Evolutionary conservation across 306 rosid genomes (phyloP).

Genomic region (Lathyrus tuberosus): DNA sequence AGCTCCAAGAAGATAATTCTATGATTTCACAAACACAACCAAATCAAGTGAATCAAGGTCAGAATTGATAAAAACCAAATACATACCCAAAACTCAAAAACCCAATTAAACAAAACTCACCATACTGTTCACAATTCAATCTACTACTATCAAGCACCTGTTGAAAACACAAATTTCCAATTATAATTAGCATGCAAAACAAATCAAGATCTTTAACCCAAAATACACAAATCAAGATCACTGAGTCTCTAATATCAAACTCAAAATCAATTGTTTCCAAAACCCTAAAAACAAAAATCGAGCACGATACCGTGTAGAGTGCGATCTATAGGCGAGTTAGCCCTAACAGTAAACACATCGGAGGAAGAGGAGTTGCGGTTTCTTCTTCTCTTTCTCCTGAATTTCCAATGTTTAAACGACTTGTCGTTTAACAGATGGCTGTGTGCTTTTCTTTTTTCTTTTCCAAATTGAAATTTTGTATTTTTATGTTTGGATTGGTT

Average conservation of each 20-base stretch:
- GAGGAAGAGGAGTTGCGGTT: conserved; percentile 19
- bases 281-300: conserved; percentile 27
- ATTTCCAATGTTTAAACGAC: conserved; percentile 34
- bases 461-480: neutral
- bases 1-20: conserved; percentile 98
- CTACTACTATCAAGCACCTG: conserved; percentile 39
- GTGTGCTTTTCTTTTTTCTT: neutral
- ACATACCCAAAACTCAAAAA: conserved; percentile 20
- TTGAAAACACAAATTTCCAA: conserved; percentile 24
- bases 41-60: conserved; percentile 30
- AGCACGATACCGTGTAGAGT: conserved; percentile 27
- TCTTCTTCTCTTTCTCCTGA: conserved; percentile 13
- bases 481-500: too few relatives aligned
- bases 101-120: conserved; percentile 41
- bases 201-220: conserved; percentile 33
- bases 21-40: conserved; percentile 8
- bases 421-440: conserved; percentile 27
- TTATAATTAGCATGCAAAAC: conserved; percentile 8
- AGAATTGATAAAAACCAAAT: conserved; percentile 4
- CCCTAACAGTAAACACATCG: conserved; percentile 27
- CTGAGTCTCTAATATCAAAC: neutral
- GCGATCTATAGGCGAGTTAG: conserved; percentile 16
- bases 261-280: conserved; percentile 13
- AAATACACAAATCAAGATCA: conserved; percentile 19
- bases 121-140: conserved; percentile 44